Percentiles rank a stretch among this genome's conserved stretches.
phyloP scores from a whole-genome alignment of 75 land plant species.

The Pinus albicaulis region DNA sequence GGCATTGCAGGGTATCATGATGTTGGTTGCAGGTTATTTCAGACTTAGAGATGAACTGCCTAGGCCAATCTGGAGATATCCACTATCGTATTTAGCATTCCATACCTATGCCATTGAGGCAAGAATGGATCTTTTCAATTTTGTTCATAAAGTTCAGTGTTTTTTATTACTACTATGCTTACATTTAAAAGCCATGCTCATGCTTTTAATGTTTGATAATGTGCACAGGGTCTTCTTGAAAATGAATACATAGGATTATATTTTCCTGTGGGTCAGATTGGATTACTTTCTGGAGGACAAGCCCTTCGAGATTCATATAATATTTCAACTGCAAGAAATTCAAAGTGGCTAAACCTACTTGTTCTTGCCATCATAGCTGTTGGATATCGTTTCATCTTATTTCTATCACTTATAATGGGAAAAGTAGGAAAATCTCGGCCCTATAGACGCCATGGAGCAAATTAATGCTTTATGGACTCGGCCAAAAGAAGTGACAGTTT shows the following conservation, averaged over 20 bases:
- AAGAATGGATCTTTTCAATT: slow-evolving; percentile 10
- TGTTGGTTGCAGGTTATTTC: slow-evolving; percentile 58
- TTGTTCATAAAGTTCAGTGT: neutral
- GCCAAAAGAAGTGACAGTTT: neutral
- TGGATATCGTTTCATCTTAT: slow-evolving; percentile 48
- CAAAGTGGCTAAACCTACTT: slow-evolving; percentile 70
- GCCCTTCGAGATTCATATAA: slow-evolving; percentile 55
- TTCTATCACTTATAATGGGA: slow-evolving; percentile 41
- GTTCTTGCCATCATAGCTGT: slow-evolving; percentile 57
- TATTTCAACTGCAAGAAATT: slow-evolving; percentile 39
- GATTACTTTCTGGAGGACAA: slow-evolving; percentile 46
- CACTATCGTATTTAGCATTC: slow-evolving; percentile 45
- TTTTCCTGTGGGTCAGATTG: slow-evolving; percentile 68
- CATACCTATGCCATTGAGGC: slow-evolving; percentile 49
- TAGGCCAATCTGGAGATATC: slow-evolving; percentile 47
- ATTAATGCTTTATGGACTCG: neutral
- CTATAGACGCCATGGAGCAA: neutral
- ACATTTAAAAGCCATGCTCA: neutral
- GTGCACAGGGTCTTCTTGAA: slow-evolving; percentile 63
- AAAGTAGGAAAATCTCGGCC: slow-evolving; percentile 7
- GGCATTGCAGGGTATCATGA: slow-evolving; percentile 41
- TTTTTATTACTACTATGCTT: neutral
- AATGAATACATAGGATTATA: slow-evolving; percentile 70
- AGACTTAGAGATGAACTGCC: slow-evolving; percentile 41
- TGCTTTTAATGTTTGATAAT: slow-evolving; percentile 1